Evolutionary conservation across 1,284 basidiomycete genomes (phyloP), one percentile per base, ranked within the genome.

Genomic region (Austropuccinia psidii): DNA sequence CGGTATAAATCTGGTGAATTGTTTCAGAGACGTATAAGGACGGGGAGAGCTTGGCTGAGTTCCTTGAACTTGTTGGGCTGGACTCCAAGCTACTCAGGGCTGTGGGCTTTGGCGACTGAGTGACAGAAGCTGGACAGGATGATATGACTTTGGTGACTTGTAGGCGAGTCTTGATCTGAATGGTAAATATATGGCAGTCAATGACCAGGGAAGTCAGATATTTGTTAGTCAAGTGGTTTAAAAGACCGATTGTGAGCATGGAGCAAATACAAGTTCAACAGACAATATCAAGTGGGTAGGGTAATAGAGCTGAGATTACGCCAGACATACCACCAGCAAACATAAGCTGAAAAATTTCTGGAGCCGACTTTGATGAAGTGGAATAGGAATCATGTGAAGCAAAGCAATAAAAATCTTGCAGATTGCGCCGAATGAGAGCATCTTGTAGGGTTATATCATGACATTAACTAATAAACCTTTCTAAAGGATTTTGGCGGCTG

Each of bases 241-340:
- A 21, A 8, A 43, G 29, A 58, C n/a, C n/a, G n/a, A 31, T 57
- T 69, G 33, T 27, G 29, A 9, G 17, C 5, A 47, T 45, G 31
- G n/a, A 39, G 4, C 4, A 17, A 29, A 24, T 31, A 9, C 31
- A 24, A 61, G 31, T 17, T n/a, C 4, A 67, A 24, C 19, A 24
- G n/a, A 69, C 49, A 31, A 68, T 33, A 39, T 74, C 77, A 61
- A 50, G 77, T 76, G 79, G 79, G 65, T 79, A 79, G 0, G 79
- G 77, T 17, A 79, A 50, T 43, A 79, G 41, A 31, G 78, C 79
- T 35, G 74, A 76, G 11, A 79, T 41, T 3, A 75, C 75, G 27
- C 79, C 79, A 1, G 79, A 77, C 13, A 77, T 33, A 1, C 78
- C 79, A 8, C 79, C 79, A 1, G 79, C 77, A 35, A 78, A 37